phyloP scores from a whole-genome alignment of 768 basidiomycete genomes.

The Amanita molliuscula region DNA sequence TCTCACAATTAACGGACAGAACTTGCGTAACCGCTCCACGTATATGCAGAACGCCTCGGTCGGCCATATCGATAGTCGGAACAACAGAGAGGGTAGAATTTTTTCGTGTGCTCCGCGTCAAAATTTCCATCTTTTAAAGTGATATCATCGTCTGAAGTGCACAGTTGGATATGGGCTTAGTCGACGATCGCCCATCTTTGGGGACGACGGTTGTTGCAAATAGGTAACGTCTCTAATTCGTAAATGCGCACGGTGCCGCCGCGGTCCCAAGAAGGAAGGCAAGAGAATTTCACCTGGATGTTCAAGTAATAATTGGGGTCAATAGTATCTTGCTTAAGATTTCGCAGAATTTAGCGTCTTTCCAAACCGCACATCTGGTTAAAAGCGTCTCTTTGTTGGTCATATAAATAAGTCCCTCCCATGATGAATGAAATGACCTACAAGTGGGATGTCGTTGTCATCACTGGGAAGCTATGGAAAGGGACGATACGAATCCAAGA shows the following conservation, averaged over 20 bases:
- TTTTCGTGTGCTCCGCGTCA: background rate
- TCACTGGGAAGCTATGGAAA: background rate
- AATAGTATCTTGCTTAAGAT: background rate
- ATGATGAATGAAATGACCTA: background rate
- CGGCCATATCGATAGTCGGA: background rate
- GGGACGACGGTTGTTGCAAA: background rate
- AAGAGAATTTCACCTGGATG: background rate
- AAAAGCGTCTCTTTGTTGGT: background rate
- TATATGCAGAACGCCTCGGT: background rate
- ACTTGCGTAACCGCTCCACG: background rate
- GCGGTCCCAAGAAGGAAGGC: background rate
- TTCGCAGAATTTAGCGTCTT: background rate
- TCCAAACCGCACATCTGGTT: background rate
- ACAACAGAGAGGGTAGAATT: too few relatives aligned
- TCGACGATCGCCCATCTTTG: background rate
- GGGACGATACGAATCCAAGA: background rate
- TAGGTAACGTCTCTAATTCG: background rate
- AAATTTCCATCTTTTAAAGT: background rate
- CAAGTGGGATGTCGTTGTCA: background rate
- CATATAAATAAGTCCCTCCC: background rate
- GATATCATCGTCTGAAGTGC: background rate
- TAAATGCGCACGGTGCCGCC: background rate
- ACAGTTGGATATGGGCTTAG: background rate
- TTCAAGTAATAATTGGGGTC: background rate
- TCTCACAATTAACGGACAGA: background rate